Evolutionary conservation across 306 rosid species (phyloP).

Genomic region (Quercus mongolica): DNA sequence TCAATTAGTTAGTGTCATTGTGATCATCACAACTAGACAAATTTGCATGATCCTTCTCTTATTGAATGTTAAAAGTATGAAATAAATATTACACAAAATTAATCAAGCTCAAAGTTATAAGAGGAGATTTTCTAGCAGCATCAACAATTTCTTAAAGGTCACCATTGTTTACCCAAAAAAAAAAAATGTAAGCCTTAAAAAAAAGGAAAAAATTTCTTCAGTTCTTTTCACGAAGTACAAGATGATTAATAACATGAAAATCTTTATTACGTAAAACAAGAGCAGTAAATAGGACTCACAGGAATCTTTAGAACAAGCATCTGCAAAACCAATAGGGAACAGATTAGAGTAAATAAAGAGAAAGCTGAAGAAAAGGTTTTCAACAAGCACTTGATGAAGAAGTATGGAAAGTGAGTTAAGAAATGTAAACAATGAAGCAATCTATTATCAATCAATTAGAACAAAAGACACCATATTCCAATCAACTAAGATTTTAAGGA

Average conservation of each 20-base stretch:
- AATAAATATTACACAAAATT: neutral
- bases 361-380: neutral
- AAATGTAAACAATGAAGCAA: neutral
- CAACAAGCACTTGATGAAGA: neutral
- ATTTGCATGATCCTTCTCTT: neutral
- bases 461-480: neutral
- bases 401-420: neutral
- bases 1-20: conserved; percentile 14
- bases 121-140: conserved; percentile 18
- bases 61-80: neutral
- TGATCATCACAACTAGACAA: conserved; percentile 15
- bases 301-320: conserved; percentile 64
- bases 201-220: conserved; percentile 16
- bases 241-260: neutral
- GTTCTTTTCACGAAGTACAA: neutral
- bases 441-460: neutral
- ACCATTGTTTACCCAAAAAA: neutral
- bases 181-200: neutral
- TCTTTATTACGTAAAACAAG: neutral
- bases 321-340: conserved; percentile 51
- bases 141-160: conserved; percentile 6
- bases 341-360: conserved; percentile 9
- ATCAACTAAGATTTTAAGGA: neutral
- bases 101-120: neutral
- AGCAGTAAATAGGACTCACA: conserved; percentile 50